phyloP scores from a whole-genome alignment of 306 rosid genomes.

The Hylodesmum podocarpum region DNA sequence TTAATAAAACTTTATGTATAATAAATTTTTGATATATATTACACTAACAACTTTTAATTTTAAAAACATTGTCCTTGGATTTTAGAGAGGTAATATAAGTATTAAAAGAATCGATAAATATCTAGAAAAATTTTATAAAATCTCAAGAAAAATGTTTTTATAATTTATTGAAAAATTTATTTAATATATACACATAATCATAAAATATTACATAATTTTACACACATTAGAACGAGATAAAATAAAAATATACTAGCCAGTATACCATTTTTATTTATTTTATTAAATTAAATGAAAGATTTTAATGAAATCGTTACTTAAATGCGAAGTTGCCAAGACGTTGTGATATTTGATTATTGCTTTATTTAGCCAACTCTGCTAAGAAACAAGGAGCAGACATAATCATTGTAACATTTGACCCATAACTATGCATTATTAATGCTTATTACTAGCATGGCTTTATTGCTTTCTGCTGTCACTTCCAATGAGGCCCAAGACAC shows the following conservation, averaged over 20 bases:
- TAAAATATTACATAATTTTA: too few species aligned
- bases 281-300: background rate
- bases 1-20: too few species aligned
- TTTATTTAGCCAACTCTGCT: background rate
- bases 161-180: too few species aligned
- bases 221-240: too few species aligned
- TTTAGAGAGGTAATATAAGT: too few species aligned
- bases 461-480: background rate
- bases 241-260: background rate
- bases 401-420: slow-evolving; percentile 31
- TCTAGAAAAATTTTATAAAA: too few species aligned
- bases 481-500: background rate
- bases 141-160: too few species aligned
- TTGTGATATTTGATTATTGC: background rate
- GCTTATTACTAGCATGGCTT: background rate
- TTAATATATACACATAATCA: too few species aligned
- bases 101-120: too few species aligned
- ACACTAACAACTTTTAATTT: too few species aligned
- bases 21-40: too few species aligned
- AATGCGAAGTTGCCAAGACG: background rate
- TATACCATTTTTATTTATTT: background rate
- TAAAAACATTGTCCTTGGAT: too few species aligned
- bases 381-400: background rate
- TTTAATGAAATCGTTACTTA: background rate
- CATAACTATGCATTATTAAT: background rate